A percentile compares a stretch with the other conserved stretches of the same genome.
Evolutionary conservation across 768 basidiomycete genomes (phyloP).

Genomic region (Vararia minispora): DNA sequence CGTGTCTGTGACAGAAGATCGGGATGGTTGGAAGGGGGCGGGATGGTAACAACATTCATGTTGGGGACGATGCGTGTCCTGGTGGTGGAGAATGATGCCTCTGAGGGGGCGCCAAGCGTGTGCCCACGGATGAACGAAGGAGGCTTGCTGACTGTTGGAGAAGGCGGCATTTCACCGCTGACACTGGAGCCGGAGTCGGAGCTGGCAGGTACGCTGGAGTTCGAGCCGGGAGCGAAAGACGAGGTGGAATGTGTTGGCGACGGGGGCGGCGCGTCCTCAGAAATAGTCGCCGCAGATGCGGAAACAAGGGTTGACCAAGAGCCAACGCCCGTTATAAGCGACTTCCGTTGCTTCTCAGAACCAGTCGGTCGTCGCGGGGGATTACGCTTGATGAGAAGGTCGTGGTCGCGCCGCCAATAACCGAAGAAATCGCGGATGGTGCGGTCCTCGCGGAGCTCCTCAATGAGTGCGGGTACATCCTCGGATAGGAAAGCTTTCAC

Average conservation of each 20-base stretch:
- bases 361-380: too few species aligned
- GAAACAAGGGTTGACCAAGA: too few species aligned
- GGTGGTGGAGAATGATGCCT: constrained; percentile 4
- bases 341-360: too few species aligned
- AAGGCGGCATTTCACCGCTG: too few species aligned
- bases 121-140: too few species aligned
- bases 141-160: constrained; percentile 3
- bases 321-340: too few species aligned
- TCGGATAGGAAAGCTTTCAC: constrained; percentile 47
- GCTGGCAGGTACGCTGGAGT: too few species aligned
- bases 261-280: too few species aligned
- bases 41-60: neutral
- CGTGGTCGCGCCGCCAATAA: constrained; percentile 64
- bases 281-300: too few species aligned
- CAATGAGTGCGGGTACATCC: constrained; percentile 52
- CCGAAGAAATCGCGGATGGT: constrained; percentile 69
- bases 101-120: neutral
- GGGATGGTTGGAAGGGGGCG: neutral
- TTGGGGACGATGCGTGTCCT: neutral
- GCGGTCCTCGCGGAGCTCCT: constrained; percentile 48
- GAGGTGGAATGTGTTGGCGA: too few species aligned
- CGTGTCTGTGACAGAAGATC: neutral
- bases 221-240: too few species aligned
- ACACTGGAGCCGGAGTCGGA: neutral
- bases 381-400: constrained; percentile 43